phyloP scores from a whole-genome alignment of 345 rosid genomes.

The Eucalyptus pauciflora region DNA sequence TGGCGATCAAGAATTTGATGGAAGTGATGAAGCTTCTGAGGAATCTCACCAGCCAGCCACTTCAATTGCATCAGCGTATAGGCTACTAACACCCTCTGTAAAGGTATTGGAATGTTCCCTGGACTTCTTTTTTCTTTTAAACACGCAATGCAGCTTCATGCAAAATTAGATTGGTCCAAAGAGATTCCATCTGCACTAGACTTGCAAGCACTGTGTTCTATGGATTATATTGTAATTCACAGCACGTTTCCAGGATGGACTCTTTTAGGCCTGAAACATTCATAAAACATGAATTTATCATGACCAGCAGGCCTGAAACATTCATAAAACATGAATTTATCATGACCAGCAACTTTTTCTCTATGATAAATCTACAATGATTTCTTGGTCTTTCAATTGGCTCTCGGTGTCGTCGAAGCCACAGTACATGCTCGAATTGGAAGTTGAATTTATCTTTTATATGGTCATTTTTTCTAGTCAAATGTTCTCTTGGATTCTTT shows the following conservation, averaged over 20 bases:
- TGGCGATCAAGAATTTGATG: conserved; percentile 54
- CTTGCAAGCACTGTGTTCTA: background rate
- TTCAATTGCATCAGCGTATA: conserved; percentile 63
- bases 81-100: conserved; percentile 91
- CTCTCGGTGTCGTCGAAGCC: background rate
- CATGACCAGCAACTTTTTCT: background rate
- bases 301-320: background rate
- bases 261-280: background rate
- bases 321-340: background rate
- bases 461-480: background rate
- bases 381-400: background rate
- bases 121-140: background rate
- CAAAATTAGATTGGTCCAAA: background rate
- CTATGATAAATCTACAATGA: background rate
- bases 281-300: background rate
- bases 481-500: background rate
- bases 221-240: background rate
- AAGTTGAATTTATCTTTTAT: background rate
- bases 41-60: conserved; percentile 64
- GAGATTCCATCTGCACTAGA: background rate
- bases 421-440: background rate
- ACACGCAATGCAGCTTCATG: background rate
- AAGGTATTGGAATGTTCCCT: conserved; percentile 37
- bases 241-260: background rate
- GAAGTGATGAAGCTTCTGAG: conserved; percentile 67